A percentile compares a stretch with the other conserved stretches of the same genome.
Conservation (phyloP, 495 filamentous ascomycete genomes). For the Podospora tetraspora region DNA sequence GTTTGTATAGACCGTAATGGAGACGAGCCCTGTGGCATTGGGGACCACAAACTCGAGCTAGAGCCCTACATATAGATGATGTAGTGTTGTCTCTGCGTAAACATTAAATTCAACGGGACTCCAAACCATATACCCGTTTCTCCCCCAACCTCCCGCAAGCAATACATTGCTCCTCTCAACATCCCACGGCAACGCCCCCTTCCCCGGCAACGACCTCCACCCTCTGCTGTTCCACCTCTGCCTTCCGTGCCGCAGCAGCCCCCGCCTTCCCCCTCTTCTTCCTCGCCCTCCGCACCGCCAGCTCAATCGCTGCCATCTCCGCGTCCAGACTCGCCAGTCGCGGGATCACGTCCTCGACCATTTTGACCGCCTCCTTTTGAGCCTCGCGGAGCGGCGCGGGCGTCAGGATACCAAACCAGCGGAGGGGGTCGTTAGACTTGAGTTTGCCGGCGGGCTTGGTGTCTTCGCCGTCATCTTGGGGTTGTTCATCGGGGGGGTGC, state of each 20-base stretch:
- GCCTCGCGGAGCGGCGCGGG: constrained; percentile 56
- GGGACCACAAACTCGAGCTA: neutral
- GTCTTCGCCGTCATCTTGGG: constrained; percentile 2
- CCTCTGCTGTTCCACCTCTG: constrained; percentile 9
- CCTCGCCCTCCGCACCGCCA: constrained; percentile 45
- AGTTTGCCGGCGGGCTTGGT: neutral
- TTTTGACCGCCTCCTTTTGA: constrained; percentile 43
- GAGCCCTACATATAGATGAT: neutral
- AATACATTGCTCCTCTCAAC: neutral
- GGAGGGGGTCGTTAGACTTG: constrained; percentile 49
- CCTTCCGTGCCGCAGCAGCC: constrained; percentile 24
- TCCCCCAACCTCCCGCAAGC: neutral
- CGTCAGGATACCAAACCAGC: constrained; percentile 66
- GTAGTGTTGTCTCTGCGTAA: neutral
- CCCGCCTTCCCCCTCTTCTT: constrained; percentile 46
- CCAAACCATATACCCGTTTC: no score
- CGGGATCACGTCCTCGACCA: constrained; percentile 44
- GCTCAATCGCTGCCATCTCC: constrained; percentile 47
- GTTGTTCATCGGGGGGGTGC: neutral
- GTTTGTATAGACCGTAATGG: neutral
- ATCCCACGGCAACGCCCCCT: neutral
- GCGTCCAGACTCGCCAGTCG: constrained; percentile 38
- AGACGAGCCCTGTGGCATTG: neutral
- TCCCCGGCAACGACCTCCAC: neutral
- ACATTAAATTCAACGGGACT: neutral